Evolutionary conservation across 306 rosid genomes (phyloP).

Genomic region (Astragalus glycyphyllos): DNA sequence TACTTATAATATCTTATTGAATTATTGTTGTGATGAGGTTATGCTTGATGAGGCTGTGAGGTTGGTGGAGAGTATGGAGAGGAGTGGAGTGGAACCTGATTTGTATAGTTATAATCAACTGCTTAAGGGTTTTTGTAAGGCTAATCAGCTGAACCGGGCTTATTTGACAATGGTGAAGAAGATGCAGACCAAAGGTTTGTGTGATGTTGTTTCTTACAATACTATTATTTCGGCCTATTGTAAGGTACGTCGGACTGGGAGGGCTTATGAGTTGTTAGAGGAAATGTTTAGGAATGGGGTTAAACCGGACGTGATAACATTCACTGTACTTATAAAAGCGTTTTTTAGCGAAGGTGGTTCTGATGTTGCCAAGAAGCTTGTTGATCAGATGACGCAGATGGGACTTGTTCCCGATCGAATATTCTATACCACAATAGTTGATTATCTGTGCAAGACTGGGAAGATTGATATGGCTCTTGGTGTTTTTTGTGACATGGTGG

Average conservation of each 20-base stretch:
- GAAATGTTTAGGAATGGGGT: constrained; percentile 80
- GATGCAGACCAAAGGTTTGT: constrained; percentile 70
- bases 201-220: constrained; percentile 84
- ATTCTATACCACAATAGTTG: constrained; percentile 71
- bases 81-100: constrained; percentile 73
- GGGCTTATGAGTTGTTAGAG: constrained; percentile 74
- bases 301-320: constrained; percentile 77
- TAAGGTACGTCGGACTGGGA: constrained; percentile 53
- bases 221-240: constrained; percentile 74
- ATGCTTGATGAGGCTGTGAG: constrained; percentile 67
- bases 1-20: constrained; percentile 80
- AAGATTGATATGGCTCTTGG: constrained; percentile 64
- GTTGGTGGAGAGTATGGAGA: constrained; percentile 75
- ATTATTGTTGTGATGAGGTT: constrained; percentile 78
- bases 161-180: constrained; percentile 61
- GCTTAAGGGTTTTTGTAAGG: constrained; percentile 78
- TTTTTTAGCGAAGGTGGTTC: constrained; percentile 74
- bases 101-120: constrained; percentile 78
- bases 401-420: constrained; percentile 66
- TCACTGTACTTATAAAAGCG: constrained; percentile 72
- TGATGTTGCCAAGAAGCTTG: constrained; percentile 65
- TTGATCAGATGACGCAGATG: constrained; percentile 68
- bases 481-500: constrained; percentile 73
- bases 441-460: constrained; percentile 71
- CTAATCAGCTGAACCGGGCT: constrained; percentile 67